phyloP scores from a whole-genome alignment of 371 early-diverging fungal genomes.

The Lichtheimia ornata region DNA sequence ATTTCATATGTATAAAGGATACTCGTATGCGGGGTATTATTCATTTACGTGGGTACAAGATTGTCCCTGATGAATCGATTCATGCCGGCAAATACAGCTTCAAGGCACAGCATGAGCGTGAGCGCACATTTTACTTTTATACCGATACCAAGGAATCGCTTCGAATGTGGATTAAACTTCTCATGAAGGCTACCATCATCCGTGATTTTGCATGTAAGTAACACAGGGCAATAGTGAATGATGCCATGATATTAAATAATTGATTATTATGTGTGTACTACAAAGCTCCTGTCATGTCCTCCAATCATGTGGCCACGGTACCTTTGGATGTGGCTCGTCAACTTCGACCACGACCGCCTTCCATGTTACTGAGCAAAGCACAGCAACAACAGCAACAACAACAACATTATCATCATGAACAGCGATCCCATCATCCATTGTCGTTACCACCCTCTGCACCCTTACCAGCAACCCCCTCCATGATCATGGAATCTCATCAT shows the following conservation, averaged over 20 bases:
- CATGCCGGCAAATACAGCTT: conserved; percentile 62
- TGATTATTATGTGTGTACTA: not conserved
- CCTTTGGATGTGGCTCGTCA: conserved; percentile 64
- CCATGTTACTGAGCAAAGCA: conserved; percentile 30
- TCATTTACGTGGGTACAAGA: conserved; percentile 46
- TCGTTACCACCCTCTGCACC: conserved; percentile 6
- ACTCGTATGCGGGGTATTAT: conserved; percentile 47
- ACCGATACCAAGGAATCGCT: conserved; percentile 57
- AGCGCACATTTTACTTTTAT: conserved; percentile 65
- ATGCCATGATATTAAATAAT: no score
- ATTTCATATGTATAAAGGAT: conserved; percentile 26
- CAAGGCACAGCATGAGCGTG: conserved; percentile 51
- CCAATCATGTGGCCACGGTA: conserved; percentile 62
- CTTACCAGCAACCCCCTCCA: conserved; percentile 3
- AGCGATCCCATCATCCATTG: conserved; percentile 1
- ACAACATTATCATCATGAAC: not conserved
- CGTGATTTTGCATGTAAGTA: conserved; percentile 36
- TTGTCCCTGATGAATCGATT: conserved; percentile 53
- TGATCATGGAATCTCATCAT: not conserved
- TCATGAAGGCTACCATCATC: conserved; percentile 75
- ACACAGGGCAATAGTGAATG: not conserved
- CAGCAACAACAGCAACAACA: not conserved
- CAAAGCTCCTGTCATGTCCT: conserved; percentile 66
- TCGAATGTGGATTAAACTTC: conserved; percentile 65
- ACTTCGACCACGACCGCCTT: conserved; percentile 67